Evolutionary conservation across 257 asterid species (phyloP), one percentile per base, ranked within the genome.

Genomic region (Verbena officinalis): DNA sequence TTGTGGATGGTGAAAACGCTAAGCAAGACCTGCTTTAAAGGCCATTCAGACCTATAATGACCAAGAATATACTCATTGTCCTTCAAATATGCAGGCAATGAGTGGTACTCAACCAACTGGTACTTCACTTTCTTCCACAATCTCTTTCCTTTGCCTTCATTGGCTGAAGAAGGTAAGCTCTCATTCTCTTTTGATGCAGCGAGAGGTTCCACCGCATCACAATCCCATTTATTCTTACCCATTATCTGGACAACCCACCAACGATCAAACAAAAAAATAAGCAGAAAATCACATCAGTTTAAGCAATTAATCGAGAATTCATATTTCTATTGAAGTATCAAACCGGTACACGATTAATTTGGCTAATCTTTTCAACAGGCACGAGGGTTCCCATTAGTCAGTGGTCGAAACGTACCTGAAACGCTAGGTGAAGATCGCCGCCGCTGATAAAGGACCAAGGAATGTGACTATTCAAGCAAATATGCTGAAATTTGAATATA

Each of bases 101-200:
- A 72, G 67, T 94, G 86, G 75, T 94, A 94, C 80, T 94, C 99
- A 67, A 94, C 99, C 74, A 94, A 80, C 77, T 94, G 96, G 71
- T 84, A 88, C 80, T 79, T 90, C 82, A 90, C 96, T 75, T 88
- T 88, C 84, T 88, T 86, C 99, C 95, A 93, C 75, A 87, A 70
- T 68, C 83, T 88, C 71, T 75, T 83, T 23, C 95, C 96, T 62
- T 86, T 86, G 17, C 89, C 86, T 30, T 71, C 86, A 59, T 43
- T 75, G 11, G 61, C 13, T 34, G 76, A 68, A 65, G 72, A 55
- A 60, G 27, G 1, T 45, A 33, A 50, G 45, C 55, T 54, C 62
- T 74, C 74, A 44, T 67, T 56, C 43, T 76, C 95, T 51, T 14
- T 43, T 17, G 83, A 75, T 69, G 59, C 86, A 38, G 36, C 44